Base-by-base conservation (phyloP, 1,284 basidiomycete genomes). In the Sutorius eximius region DNA sequence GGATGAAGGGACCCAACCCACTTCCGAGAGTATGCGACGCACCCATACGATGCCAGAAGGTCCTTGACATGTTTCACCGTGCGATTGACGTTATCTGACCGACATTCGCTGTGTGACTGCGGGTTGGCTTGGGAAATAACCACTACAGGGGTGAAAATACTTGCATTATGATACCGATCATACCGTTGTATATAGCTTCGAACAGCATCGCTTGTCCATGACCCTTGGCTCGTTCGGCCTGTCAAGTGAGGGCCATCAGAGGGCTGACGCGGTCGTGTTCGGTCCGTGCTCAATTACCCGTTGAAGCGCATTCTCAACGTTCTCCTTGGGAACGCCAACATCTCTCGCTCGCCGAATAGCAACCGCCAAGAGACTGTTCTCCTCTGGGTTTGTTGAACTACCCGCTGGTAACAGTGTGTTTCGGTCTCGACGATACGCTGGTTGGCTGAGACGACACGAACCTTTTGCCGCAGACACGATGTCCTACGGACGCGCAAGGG, bases 81-180 rank as follows among this genome's bases (percentile, higher is more conserved):
- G 40, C 90, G 81, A 51, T 85, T 86, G 29, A 78, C 73, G 63
- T 93, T 93, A 62, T 91, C 84, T 29, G 89, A 87, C 44, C 86
- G 68, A 66, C 87, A 91, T 71, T 93, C 91, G 67, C 91, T 93
- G 62, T 52, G 59, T 44, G 50, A 42, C 58, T 69, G 62, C 22
- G 47, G 49, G 51, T 36, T 41, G 46, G 50, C 22, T 37, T 24
- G 16, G 12, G n/a, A 7, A 13, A 33, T 27, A 2, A 6, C 16
- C 13, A 34, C 8, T 1, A 33, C 12, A 7, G 11, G 22, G n/a
- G n/a, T 22, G 40, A 27, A 29, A 30, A n/a, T 5, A 43, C 87
- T 72, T 69, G 89, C 91, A 93, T 83, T 49, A 93, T 81, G 45
- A 93, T 68, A 2, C 87, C 91, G 37, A 89, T 81, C 33, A 82